Percentiles rank a stretch among this genome's conserved stretches.
These are phyloP conservation scores for Inga oerstediana DNA, from an alignment of 306 rosid genomes.

Conservation along the genomic window DNA sequence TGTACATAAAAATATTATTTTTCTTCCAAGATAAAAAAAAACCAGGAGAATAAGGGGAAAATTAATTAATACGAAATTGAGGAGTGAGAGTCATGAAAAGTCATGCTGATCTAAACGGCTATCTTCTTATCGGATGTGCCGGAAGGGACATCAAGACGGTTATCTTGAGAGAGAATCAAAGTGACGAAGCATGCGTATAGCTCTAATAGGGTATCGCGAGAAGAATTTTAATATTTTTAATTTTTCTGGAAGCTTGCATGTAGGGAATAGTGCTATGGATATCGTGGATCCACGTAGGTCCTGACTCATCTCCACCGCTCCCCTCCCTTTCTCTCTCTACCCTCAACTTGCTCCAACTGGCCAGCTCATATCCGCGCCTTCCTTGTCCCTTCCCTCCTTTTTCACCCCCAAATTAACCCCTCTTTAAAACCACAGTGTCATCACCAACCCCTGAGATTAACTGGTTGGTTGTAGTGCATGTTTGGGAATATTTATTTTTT, in stretches of 20 bases:
- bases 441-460: no score
- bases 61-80: no score
- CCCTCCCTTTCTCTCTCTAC: background rate
- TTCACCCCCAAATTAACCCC: background rate
- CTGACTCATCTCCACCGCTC: slow-evolving; percentile 4
- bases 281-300: slow-evolving; percentile 34
- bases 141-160: no score
- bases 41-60: no score
- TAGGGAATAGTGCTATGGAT: background rate
- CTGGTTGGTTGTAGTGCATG: no score
- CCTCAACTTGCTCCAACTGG: background rate
- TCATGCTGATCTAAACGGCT: background rate
- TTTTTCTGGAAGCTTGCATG: background rate
- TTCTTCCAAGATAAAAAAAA: no score
- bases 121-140: no score
- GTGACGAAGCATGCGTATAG: background rate
- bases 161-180: background rate
- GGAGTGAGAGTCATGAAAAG: no score
- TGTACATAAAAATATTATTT: no score
- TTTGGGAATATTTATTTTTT: no score
- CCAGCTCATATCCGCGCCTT: background rate
- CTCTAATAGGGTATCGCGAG: background rate
- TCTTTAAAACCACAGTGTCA: background rate
- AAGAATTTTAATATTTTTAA: background rate
- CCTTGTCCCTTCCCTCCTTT: background rate